These are phyloP conservation scores for Lipomyces yamadae DNA, from an alignment of 805 yeast genomes.

Conservation along the genomic window DNA sequence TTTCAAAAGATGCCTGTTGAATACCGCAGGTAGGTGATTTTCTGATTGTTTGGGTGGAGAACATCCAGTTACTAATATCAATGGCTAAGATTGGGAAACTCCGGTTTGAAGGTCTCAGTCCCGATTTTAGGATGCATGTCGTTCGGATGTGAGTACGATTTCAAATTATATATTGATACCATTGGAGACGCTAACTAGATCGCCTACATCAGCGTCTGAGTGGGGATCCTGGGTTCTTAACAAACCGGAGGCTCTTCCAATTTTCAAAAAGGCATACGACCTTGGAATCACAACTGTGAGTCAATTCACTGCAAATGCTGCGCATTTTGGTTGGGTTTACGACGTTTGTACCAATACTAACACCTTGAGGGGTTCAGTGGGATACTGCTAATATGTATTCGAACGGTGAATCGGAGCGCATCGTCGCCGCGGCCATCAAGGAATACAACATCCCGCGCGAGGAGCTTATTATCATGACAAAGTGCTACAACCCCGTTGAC, in stretches of 20 bases:
- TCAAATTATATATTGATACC: not conserved
- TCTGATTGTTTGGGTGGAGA: not conserved
- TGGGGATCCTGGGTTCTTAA: conserved; percentile 36
- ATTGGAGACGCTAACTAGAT: not conserved
- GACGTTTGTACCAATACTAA: not conserved
- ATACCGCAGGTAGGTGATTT: conserved; percentile 26
- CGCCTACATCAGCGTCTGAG: conserved; percentile 23
- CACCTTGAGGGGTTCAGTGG: conserved; percentile 32
- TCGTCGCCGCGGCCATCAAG: conserved; percentile 60
- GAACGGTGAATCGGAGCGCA: conserved; percentile 49
- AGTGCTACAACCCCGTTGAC: conserved; percentile 42
- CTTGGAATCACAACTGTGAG: conserved; percentile 49
- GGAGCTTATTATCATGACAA: conserved; percentile 59
- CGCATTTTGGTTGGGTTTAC: not conserved
- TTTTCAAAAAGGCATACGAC: conserved; percentile 40
- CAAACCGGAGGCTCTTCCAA: conserved; percentile 27
- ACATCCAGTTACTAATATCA: not conserved
- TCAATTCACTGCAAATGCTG: too few species aligned
- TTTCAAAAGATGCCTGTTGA: conserved; percentile 20
- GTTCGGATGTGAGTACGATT: conserved; percentile 27
- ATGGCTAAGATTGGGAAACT: conserved; percentile 26
- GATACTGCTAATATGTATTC: conserved; percentile 56
- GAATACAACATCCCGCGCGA: conserved; percentile 59
- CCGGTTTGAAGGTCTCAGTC: conserved; percentile 33
- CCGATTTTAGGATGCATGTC: conserved; percentile 38